Evolutionary conservation across 1,284 basidiomycete species (phyloP).

Genomic region (Puccinia coronata): DNA sequence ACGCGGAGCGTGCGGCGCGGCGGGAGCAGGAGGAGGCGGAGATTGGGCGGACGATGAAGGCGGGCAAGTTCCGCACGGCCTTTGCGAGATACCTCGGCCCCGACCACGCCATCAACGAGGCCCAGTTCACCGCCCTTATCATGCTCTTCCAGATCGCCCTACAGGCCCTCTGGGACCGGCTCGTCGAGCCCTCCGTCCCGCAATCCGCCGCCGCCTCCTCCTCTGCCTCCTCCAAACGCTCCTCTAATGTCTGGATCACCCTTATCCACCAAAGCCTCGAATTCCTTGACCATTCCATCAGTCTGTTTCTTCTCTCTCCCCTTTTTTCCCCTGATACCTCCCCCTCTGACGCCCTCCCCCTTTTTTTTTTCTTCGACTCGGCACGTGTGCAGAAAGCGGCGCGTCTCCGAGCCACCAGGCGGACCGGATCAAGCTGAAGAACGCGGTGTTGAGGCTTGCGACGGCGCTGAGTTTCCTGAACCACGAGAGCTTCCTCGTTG

Average conservation of each 20-base stretch:
- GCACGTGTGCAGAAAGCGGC: background rate
- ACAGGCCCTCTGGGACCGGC: constrained; percentile 5
- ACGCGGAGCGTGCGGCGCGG: background rate
- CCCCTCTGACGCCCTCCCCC: background rate
- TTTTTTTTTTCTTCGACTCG: background rate
- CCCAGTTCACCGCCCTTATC: constrained; percentile 2
- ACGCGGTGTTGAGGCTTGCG: background rate
- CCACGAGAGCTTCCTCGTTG: background rate
- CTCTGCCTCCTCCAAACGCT: background rate
- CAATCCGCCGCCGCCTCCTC: background rate
- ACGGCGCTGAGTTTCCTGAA: background rate
- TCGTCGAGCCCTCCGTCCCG: background rate
- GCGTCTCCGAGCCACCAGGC: background rate
- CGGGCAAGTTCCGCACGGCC: background rate
- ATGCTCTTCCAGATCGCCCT: background rate
- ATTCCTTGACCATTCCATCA: constrained; percentile 12
- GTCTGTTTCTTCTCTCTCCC: background rate
- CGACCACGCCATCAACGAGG: background rate
- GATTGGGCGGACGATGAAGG: background rate
- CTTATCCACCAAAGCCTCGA: constrained; percentile 7
- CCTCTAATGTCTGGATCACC: constrained; percentile 5
- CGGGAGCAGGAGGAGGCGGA: background rate
- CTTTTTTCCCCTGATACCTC: too few species aligned
- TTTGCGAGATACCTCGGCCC: background rate
- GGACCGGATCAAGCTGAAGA: constrained; percentile 14